phyloP scores from a whole-genome alignment of 2,329 filamentous ascomycete genomes.

The Chaetomiaceae sp. region DNA sequence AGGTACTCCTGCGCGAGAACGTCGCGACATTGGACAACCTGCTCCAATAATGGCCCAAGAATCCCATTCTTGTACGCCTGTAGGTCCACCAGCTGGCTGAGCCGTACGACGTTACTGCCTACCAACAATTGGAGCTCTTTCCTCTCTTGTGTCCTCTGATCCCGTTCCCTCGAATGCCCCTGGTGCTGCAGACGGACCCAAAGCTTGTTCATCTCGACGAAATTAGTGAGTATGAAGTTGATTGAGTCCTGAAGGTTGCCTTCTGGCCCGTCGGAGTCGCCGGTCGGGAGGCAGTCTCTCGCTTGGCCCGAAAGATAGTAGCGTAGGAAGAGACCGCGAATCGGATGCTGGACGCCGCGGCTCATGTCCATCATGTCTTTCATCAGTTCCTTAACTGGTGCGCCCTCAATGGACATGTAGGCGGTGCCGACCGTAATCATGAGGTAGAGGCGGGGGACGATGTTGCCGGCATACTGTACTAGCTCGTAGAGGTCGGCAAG shows the following conservation, averaged over 20 bases:
- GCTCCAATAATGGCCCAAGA: constrained; percentile 81
- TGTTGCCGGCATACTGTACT: constrained; percentile 97
- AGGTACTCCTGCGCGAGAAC: constrained; percentile 96
- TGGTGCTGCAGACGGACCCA: constrained; percentile 98
- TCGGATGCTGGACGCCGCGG: constrained; percentile 92
- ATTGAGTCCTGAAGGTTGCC: constrained; percentile 96
- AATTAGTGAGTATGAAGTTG: constrained; percentile 96
- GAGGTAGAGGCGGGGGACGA: constrained; percentile 90
- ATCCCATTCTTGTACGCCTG: constrained; percentile 92
- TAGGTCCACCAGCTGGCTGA: constrained; percentile 93
- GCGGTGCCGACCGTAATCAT: constrained; percentile 99
- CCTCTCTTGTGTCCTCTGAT: constrained; percentile 87
- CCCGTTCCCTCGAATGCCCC: constrained; percentile 89
- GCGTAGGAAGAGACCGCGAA: constrained; percentile 87
- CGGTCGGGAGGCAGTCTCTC: constrained; percentile 77
- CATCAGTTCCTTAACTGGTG: constrained; percentile 99
- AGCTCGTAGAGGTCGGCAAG: constrained; percentile 96
- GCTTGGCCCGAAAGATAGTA: constrained; percentile 97
- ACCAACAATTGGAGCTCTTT: constrained; percentile 94
- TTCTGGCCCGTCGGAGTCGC: constrained; percentile 82
- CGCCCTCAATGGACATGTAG: constrained; percentile 98
- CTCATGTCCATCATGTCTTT: constrained; percentile 99
- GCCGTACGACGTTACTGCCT: constrained; percentile 88
- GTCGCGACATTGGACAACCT: constrained; percentile 96
- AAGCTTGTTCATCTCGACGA: constrained; percentile 99